A percentile compares a stretch with the other conserved stretches of the same genome.
phyloP scores from a whole-genome alignment of 257 asterid genomes.

The Asclepias syriaca region DNA sequence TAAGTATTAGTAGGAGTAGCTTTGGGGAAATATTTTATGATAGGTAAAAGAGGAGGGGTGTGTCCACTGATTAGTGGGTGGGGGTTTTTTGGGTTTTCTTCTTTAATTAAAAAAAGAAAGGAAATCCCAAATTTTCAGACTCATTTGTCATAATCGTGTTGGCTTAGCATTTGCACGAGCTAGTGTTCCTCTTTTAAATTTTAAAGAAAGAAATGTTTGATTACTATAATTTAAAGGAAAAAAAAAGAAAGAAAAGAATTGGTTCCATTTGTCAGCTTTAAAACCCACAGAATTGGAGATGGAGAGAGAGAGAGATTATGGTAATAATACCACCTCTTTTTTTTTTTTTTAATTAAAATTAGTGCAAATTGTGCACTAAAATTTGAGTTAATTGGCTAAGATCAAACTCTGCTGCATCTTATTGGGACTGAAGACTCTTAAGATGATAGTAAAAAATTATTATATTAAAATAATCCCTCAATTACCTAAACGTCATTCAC shows the following conservation, averaged over 20 bases:
- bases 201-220: too few relatives aligned
- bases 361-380: neutral
- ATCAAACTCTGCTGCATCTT: conserved; percentile 1
- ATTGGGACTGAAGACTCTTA: conserved; percentile 3
- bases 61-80: conserved; percentile 38
- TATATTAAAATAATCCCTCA: neutral
- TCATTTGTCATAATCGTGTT: conserved; percentile 29
- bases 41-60: conserved; percentile 19
- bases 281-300: neutral
- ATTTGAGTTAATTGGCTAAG: neutral
- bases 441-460: neutral
- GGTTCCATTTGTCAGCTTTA: conserved; percentile 6
- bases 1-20: neutral
- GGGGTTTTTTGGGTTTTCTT: conserved; percentile 25
- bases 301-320: neutral
- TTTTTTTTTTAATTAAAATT: too few relatives aligned
- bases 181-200: neutral
- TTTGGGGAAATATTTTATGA: neutral
- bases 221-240: too few relatives aligned
- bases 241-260: neutral
- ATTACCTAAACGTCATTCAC: neutral
- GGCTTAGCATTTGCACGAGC: conserved; percentile 23
- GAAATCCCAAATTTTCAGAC: neutral
- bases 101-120: neutral
- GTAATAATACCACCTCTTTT: neutral